Evolutionary conservation across 805 yeast species (phyloP), one percentile per base, ranked within the genome.

Genomic region (Wickerhamiella azyma): DNA sequence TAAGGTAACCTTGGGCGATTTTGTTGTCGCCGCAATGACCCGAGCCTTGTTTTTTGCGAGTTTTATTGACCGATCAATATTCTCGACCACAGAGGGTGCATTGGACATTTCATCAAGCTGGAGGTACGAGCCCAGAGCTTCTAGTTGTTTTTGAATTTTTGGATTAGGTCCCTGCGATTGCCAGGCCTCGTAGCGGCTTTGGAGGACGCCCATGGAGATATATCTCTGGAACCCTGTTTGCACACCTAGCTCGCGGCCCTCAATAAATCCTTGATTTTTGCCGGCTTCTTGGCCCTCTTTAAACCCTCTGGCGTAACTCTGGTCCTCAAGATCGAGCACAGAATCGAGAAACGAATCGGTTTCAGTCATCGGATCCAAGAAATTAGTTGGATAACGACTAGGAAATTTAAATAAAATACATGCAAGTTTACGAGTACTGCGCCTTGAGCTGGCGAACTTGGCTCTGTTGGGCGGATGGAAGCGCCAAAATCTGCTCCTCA

Each of bases 171-270:
- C 43, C 2, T 50, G 28, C 9, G 46, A 53, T 1, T 48, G 26
- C 62, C 68, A 63, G 7, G 62, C 57, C 13, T 63, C 61, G 17
- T 73, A 58, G 36, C 79, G 55, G 14, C 81, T 78, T 46, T 69
- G 59, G 35, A 81, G 67, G 47, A 82, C 78, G 0, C 96, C 96
- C 1, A 86, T 58, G 0, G 83, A 58, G 2, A 84, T 53, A 54
- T 74, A 57, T 21, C 64, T 48, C 52, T 63, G 60, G 53, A 59
- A 63, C 28, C 69, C 66, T 16, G 68, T 56, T 45, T 64, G 63
- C 46, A 70, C 69, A 0, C 97, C 97, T 53, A 77, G 79, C 56
- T 84, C 85, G 56, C 79, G 81, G 1, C 96, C 96, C 58, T 86
- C 96, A 2, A 68, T 52, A 43, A 63, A 68, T 41, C 85, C 86